phyloP scores from a whole-genome alignment of 2,329 filamentous ascomycete genomes.

The Furcasterigmium furcatum region DNA sequence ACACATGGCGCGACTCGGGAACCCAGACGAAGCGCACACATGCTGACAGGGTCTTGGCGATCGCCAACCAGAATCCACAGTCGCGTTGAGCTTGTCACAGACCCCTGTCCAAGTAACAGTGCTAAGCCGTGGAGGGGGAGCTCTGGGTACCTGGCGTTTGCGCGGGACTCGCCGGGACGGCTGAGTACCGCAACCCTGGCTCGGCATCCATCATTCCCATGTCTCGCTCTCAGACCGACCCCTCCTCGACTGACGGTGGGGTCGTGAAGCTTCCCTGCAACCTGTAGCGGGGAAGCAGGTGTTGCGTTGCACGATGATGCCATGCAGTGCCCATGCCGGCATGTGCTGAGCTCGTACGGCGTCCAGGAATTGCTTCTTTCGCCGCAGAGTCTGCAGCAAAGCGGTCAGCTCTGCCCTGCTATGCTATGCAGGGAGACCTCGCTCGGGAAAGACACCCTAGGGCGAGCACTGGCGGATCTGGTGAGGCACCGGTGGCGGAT shows the following conservation, averaged over 20 bases:
- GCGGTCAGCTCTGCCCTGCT: too few relatives aligned
- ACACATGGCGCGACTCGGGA: neutral
- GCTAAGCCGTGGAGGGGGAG: neutral
- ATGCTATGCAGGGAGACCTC: too few relatives aligned
- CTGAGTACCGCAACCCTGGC: constrained; percentile 1
- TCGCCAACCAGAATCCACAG: constrained; percentile 1
- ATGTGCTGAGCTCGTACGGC: too few relatives aligned
- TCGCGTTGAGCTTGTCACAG: constrained; percentile 4
- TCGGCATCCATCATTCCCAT: constrained; percentile 1
- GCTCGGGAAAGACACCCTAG: too few relatives aligned
- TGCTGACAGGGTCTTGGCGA: neutral
- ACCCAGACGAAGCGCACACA: neutral
- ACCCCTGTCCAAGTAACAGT: constrained; percentile 1
- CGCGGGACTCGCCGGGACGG: neutral
- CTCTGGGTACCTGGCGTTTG: neutral
- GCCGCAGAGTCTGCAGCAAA: too few relatives aligned
- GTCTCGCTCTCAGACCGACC: neutral
- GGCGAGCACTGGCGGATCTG: too few relatives aligned
- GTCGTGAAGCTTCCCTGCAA: neutral
- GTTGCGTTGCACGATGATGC: neutral
- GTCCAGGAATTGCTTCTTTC: too few relatives aligned
- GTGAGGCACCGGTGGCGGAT: too few relatives aligned
- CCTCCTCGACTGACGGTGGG: neutral
- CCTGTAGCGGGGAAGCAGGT: neutral
- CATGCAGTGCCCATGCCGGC: neutral